These are phyloP conservation scores for Hypericum androsaemum DNA, from an alignment of 345 rosid species.

Conservation along the genomic window DNA sequence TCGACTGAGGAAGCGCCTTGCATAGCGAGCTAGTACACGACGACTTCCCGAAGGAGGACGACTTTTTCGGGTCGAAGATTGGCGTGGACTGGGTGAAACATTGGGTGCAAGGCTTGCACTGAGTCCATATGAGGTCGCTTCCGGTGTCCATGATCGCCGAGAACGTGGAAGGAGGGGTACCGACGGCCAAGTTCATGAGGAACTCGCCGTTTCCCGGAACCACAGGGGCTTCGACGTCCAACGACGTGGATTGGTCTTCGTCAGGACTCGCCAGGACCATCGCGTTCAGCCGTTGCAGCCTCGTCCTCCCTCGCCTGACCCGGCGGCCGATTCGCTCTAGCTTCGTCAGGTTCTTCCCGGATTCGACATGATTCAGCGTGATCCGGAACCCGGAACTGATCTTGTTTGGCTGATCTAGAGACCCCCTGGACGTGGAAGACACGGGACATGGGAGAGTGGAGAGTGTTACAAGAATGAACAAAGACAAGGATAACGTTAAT, in stretches of 20 bases:
- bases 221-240: slow-evolving; percentile 33
- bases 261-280: slow-evolving; percentile 33
- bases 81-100: slow-evolving; percentile 71
- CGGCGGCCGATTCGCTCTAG: slow-evolving; percentile 60
- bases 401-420: not conserved
- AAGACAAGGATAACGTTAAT: slow-evolving; percentile 16
- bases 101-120: slow-evolving; percentile 70
- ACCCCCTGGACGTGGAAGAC: slow-evolving; percentile 23
- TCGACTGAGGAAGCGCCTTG: slow-evolving; percentile 36
- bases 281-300: slow-evolving; percentile 43
- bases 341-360: slow-evolving; percentile 65
- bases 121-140: slow-evolving; percentile 93
- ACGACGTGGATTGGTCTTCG: slow-evolving; percentile 1
- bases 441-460: not conserved
- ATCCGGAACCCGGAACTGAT: slow-evolving; percentile 33
- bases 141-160: slow-evolving; percentile 81
- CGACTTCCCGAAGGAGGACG: slow-evolving; percentile 48
- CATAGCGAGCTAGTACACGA: slow-evolving; percentile 59
- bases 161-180: slow-evolving; percentile 49
- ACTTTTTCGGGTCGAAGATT: slow-evolving; percentile 58
- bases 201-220: slow-evolving; percentile 74
- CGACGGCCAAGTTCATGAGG: slow-evolving; percentile 58
- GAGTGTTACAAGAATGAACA: not conserved
- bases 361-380: slow-evolving; percentile 52
- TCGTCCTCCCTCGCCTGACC: slow-evolving; percentile 47